Conservation (phyloP, 805 yeast species). For the Metschnikowia chrysomelidarum region DNA sequence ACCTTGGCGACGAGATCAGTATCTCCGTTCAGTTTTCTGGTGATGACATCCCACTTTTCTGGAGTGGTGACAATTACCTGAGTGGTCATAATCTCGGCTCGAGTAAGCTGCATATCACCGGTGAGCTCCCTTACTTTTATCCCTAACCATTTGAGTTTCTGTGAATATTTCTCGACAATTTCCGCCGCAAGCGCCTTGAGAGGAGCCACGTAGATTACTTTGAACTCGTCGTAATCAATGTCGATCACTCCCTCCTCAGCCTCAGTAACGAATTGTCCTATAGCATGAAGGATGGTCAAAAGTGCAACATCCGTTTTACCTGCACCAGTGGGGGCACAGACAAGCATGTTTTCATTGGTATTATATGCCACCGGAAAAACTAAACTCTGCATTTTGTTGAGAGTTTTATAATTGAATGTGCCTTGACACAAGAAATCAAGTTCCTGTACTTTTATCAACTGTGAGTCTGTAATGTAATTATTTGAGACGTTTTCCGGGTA, state of each 20-base stretch:
- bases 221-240: conserved; percentile 80
- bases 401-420: conserved; percentile 76
- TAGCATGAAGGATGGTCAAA: conserved; percentile 49
- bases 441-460: conserved; percentile 55
- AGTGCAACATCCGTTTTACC: conserved; percentile 24
- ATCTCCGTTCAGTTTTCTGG: conserved; percentile 81
- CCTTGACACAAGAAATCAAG: conserved; percentile 79
- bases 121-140: conserved; percentile 84
- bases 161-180: conserved; percentile 84
- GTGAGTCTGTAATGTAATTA: conserved; percentile 40
- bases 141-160: conserved; percentile 79
- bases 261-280: conserved; percentile 65
- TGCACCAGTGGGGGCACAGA: conserved; percentile 25
- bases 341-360: conserved; percentile 83
- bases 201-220: conserved; percentile 91
- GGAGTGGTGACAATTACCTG: conserved; percentile 94
- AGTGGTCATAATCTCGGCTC: conserved; percentile 73
- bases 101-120: conserved; percentile 92
- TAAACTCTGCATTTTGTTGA: conserved; percentile 86
- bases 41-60: conserved; percentile 95
- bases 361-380: conserved; percentile 91
- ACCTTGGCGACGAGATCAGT: conserved; percentile 58
- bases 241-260: conserved; percentile 48
- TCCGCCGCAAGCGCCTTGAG: conserved; percentile 94
- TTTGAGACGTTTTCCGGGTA: conserved; percentile 52